These are phyloP conservation scores for Corylus avellana DNA, from an alignment of 306 rosid genomes.

Conservation along the genomic window DNA sequence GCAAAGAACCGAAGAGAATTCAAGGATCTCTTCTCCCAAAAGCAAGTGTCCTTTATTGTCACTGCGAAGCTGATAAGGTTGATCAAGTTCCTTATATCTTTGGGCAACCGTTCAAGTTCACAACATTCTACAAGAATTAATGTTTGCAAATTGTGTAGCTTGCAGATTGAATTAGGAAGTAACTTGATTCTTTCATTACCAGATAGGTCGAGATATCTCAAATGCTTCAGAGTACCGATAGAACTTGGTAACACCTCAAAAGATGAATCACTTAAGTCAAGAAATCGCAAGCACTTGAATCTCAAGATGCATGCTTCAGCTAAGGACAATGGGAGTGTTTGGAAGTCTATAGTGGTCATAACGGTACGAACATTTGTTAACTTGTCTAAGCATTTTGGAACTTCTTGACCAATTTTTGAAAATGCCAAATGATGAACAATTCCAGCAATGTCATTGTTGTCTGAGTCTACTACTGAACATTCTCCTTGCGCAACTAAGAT, in stretches of 20 bases:
- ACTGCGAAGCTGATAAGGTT: conserved; percentile 23
- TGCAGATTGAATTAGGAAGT: conserved; percentile 32
- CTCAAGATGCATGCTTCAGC: background rate
- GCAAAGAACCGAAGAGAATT: conserved; percentile 4
- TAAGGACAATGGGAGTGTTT: too few relatives aligned
- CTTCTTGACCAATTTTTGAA: background rate
- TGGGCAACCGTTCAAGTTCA: conserved; percentile 31
- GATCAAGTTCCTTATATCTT: conserved; percentile 19
- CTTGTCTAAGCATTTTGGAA: background rate
- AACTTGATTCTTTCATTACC: background rate
- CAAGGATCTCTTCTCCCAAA: conserved; percentile 19
- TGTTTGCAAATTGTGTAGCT: conserved; percentile 30
- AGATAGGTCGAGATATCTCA: conserved; percentile 19
- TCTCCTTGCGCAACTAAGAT: conserved; percentile 11
- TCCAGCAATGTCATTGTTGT: too few relatives aligned
- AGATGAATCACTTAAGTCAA: conserved; percentile 13
- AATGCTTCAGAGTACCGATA: conserved; percentile 12
- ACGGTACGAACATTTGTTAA: conserved; percentile 4
- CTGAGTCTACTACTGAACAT: background rate
- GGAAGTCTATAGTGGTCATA: background rate
- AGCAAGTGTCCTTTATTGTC: conserved; percentile 11
- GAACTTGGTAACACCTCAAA: conserved; percentile 20
- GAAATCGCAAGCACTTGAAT: conserved; percentile 18
- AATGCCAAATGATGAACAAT: conserved; percentile 10
- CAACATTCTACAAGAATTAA: conserved; percentile 17